Evolutionary conservation across 1,139 yeast species (phyloP).

Genomic region (Hanseniaspora uvarum): DNA sequence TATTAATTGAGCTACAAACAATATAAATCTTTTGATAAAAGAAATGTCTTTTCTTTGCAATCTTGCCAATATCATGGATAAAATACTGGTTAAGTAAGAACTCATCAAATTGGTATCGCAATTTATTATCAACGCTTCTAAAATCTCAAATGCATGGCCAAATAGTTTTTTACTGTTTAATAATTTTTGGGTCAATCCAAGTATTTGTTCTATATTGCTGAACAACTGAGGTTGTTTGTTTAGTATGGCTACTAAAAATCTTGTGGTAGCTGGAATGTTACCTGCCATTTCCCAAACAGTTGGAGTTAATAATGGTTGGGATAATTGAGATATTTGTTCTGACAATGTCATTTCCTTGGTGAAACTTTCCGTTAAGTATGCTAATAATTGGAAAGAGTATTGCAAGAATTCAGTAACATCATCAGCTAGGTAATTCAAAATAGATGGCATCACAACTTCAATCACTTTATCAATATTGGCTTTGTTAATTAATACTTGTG

Average conservation of each 20-base stretch:
- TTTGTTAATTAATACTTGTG: conserved; percentile 28
- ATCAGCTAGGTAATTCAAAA: conserved; percentile 57
- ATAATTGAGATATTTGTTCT: conserved; percentile 50
- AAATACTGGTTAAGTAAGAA: conserved; percentile 60
- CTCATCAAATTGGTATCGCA: conserved; percentile 44
- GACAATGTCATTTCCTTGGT: conserved; percentile 48
- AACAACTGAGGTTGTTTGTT: conserved; percentile 50
- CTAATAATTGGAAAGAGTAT: conserved; percentile 77
- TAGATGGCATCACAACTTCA: conserved; percentile 52
- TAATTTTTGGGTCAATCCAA: conserved; percentile 94
- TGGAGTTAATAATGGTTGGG: conserved; percentile 79
- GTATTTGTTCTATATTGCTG: conserved; percentile 55
- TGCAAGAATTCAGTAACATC: conserved; percentile 94
- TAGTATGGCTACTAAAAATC: conserved; percentile 64
- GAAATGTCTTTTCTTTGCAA: conserved; percentile 75
- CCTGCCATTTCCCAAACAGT: conserved; percentile 87
- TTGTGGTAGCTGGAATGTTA: conserved; percentile 83
- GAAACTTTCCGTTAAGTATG: conserved; percentile 60
- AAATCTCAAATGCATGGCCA: conserved; percentile 68
- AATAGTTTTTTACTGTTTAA: conserved; percentile 79
- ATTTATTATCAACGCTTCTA: conserved; percentile 56
- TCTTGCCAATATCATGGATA: conserved; percentile 65
- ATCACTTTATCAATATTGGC: conserved; percentile 40
- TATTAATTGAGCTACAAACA: conserved; percentile 46
- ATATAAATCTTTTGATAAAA: conserved; percentile 60